phyloP scores from a whole-genome alignment of 371 early-diverging fungal species.

The Cladochytrium tenue region DNA sequence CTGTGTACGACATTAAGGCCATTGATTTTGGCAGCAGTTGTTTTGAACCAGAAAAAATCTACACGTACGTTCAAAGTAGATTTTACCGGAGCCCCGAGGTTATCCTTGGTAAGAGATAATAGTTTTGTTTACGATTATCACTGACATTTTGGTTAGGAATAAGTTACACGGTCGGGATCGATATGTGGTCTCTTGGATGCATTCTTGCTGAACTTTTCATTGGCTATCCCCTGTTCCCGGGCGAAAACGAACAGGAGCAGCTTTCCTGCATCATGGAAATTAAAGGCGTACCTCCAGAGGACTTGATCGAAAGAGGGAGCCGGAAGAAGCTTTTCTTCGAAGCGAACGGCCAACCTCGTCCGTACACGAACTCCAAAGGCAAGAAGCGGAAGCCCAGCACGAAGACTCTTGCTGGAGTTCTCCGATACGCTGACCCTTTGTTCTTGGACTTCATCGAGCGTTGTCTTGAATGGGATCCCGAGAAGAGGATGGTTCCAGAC shows the following conservation, averaged over 20 bases:
- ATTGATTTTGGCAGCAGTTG: constrained; percentile 98
- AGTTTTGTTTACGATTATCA: background rate
- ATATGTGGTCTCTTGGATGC: constrained; percentile 99
- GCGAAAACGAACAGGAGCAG: constrained; percentile 95
- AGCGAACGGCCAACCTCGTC: constrained; percentile 65
- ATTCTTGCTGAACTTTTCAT: constrained; percentile 89
- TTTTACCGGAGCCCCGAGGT: constrained; percentile 98
- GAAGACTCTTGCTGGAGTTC: constrained; percentile 69
- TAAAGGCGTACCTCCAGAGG: constrained; percentile 79
- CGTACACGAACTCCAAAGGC: constrained; percentile 82
- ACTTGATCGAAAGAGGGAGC: constrained; percentile 72
- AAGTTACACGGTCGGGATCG: constrained; percentile 87
- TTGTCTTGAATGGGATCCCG: constrained; percentile 92
- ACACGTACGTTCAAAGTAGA: constrained; percentile 96
- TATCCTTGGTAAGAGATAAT: constrained; percentile 52
- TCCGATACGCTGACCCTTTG: constrained; percentile 70
- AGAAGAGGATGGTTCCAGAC: constrained; percentile 78
- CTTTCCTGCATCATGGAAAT: constrained; percentile 92
- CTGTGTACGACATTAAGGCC: constrained; percentile 79
- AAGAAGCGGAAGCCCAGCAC: constrained; percentile 80
- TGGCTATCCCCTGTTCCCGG: constrained; percentile 92
- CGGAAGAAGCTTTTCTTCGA: constrained; percentile 84
- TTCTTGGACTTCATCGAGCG: constrained; percentile 86
- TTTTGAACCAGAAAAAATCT: constrained; percentile 80
- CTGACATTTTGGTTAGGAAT: constrained; percentile 22